Conservation (phyloP, 2,329 filamentous ascomycete species). For the Podosphaera xanthii region DNA sequence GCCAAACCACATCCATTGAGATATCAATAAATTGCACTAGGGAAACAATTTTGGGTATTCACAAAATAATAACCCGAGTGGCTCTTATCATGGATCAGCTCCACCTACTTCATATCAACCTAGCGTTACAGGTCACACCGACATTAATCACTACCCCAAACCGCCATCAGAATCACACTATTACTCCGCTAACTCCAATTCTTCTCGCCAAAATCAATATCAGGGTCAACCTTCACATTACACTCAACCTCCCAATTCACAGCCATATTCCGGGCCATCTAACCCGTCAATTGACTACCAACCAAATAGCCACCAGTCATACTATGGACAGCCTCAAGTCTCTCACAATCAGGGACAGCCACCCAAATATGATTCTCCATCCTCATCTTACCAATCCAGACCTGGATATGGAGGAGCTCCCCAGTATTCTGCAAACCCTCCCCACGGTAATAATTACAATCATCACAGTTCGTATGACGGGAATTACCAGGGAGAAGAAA, state of each 20-base stretch:
- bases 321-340: constrained; percentile 3
- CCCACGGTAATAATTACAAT: neutral
- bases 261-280: constrained; percentile 4
- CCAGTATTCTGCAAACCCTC: neutral
- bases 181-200: constrained; percentile 3
- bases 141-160: constrained; percentile 7
- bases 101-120: constrained; percentile 38
- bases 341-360: constrained; percentile 5
- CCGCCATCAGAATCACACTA: constrained; percentile 2
- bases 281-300: constrained; percentile 5
- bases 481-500: neutral
- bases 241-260: constrained; percentile 1
- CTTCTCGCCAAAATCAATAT: constrained; percentile 2
- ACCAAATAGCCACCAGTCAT: constrained; percentile 1
- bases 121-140: constrained; percentile 6
- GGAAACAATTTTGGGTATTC: constrained; percentile 41
- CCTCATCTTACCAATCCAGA: constrained; percentile 3
- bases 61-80: constrained; percentile 22
- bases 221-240: constrained; percentile 3
- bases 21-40: constrained; percentile 3
- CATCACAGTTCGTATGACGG: neutral
- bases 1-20: neutral
- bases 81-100: constrained; percentile 35
- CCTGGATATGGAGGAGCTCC: neutral
- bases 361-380: constrained; percentile 7